Percentiles rank a stretch among this genome's conserved stretches.
phyloP scores from a whole-genome alignment of 306 rosid species.

The Pyrus betulifolia region DNA sequence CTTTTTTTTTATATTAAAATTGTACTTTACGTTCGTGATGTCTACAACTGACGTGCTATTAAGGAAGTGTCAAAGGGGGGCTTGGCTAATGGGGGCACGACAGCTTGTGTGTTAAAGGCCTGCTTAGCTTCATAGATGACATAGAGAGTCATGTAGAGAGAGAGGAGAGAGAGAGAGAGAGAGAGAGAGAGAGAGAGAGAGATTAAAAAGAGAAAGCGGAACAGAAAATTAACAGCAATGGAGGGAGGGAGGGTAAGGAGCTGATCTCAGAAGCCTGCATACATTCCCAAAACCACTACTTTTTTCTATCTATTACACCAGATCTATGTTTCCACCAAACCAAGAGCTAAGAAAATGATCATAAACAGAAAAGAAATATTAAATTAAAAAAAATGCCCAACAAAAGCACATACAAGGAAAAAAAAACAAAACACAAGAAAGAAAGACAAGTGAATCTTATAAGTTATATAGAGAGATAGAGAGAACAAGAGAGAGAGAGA shows the following conservation, averaged over 20 bases:
- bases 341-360: conserved; percentile 44
- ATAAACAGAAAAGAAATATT: conserved; percentile 35
- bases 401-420: conserved; percentile 28
- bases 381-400: neutral
- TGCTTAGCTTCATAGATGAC: conserved; percentile 26
- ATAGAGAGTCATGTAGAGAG: too few relatives aligned
- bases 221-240: conserved; percentile 56
- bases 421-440: conserved; percentile 37
- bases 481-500: neutral
- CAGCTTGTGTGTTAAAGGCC: conserved; percentile 50
- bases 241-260: conserved; percentile 36
- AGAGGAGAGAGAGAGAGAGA: too few relatives aligned
- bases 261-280: conserved; percentile 63
- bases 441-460: conserved; percentile 38
- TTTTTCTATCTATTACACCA: conserved; percentile 56
- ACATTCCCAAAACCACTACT: conserved; percentile 44
- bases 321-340: conserved; percentile 69
- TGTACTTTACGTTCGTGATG: conserved; percentile 60
- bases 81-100: conserved; percentile 54
- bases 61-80: conserved; percentile 68
- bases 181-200: conserved; percentile 21
- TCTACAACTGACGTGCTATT: conserved; percentile 61
- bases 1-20: conserved; percentile 18
- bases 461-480: conserved; percentile 9
- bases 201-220: conserved; percentile 16